These are phyloP conservation scores for Centella asiatica DNA, from an alignment of 129 eudicot genomes.

Conservation along the genomic window DNA sequence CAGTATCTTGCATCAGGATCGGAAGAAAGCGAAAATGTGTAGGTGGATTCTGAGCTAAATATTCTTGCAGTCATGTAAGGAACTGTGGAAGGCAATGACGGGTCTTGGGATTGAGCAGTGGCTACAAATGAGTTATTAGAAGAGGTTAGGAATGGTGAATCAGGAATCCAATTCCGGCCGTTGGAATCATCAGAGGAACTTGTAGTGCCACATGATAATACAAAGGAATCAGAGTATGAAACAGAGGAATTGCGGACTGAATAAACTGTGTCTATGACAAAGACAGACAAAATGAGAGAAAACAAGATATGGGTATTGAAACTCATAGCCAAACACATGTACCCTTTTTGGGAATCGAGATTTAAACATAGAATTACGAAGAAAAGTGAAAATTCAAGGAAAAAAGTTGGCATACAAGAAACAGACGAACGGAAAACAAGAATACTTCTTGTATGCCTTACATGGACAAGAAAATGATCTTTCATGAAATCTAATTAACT, in stretches of 20 bases:
- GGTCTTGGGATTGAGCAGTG: conserved; percentile 38
- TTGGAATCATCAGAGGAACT: conserved; percentile 15
- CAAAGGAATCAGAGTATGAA: conserved; percentile 10
- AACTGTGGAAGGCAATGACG: conserved; percentile 41
- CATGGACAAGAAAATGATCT: not conserved
- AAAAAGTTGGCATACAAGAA: too few relatives aligned
- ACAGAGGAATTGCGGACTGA: conserved; percentile 11
- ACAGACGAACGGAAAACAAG: not conserved
- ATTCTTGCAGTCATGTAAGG: conserved; percentile 44
- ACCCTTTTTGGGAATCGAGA: conserved; percentile 9
- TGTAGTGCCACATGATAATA: conserved; percentile 33
- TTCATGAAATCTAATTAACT: not conserved
- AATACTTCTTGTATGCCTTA: not conserved
- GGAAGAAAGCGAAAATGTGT: conserved; percentile 28
- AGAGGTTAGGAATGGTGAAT: conserved; percentile 18
- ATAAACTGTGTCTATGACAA: conserved; percentile 1
- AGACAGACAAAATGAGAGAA: conserved; percentile 1
- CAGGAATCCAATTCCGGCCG: conserved; percentile 43
- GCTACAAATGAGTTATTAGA: conserved; percentile 6
- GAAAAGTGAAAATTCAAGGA: not conserved
- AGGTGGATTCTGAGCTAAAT: conserved; percentile 22
- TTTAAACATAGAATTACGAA: not conserved
- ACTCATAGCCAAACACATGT: conserved; percentile 11
- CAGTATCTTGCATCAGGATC: conserved; percentile 11
- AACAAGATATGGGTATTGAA: conserved; percentile 10